phyloP scores from a whole-genome alignment of 192 early-diverging fungal species.

The Thamnidium elegans region DNA sequence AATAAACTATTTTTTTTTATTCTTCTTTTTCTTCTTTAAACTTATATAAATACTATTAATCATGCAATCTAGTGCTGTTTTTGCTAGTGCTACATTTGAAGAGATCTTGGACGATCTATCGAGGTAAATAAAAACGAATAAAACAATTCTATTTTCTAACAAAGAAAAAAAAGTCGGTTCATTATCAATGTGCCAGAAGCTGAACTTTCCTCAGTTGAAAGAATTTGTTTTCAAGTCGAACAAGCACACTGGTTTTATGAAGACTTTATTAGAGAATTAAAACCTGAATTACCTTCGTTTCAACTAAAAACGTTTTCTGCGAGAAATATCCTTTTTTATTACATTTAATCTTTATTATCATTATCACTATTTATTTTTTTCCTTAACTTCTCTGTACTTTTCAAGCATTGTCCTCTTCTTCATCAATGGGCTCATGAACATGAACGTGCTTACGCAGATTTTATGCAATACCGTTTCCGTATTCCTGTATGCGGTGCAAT shows the following conservation, averaged over 20 bases:
- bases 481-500: constrained; percentile 98
- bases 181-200: constrained; percentile 98
- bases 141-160: neutral
- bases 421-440: constrained; percentile 85
- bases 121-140: constrained; percentile 46
- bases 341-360: neutral
- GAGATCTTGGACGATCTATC: constrained; percentile 88
- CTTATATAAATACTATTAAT: neutral
- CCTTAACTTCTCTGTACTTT: constrained; percentile 53
- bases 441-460: constrained; percentile 86
- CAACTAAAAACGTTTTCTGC: constrained; percentile 81
- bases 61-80: constrained; percentile 41
- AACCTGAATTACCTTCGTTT: constrained; percentile 76
- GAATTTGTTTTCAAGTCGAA: constrained; percentile 98
- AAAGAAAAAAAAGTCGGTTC: constrained; percentile 66
- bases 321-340: constrained; percentile 51
- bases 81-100: constrained; percentile 66
- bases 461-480: constrained; percentile 93
- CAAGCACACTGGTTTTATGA: constrained; percentile 99
- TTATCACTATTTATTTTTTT: constrained; percentile 26
- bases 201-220: constrained; percentile 89
- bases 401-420: constrained; percentile 87
- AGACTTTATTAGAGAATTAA: constrained; percentile 91
- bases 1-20: neutral
- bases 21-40: neutral